Evolutionary conservation across 208 protist species (phyloP), one percentile per base, ranked within the genome.

Genomic region (Leishmania mexicana): DNA sequence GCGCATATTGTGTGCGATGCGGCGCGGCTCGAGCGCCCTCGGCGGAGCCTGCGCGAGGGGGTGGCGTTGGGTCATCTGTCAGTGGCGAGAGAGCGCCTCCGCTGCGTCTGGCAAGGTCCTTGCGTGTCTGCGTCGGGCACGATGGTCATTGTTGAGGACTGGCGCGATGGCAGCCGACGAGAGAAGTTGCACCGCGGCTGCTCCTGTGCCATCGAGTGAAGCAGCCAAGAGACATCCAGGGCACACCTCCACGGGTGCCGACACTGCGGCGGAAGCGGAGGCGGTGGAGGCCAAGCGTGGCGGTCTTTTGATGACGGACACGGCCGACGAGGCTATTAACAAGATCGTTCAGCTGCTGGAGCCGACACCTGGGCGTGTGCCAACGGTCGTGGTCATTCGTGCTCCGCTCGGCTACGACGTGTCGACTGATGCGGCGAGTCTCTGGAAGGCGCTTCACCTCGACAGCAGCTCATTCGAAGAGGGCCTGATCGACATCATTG

Each of bases 391-490:
- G n/a, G 80, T 84, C n/a, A 83, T 87, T 38, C 84, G 83, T 8
- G 76, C 67, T 31, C 79, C 82, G 28, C 76, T 91, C 3, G 83
- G 83, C 72, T 87, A 89, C 80, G 86, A 87, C 54, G 84, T 86
- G 24, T 73, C 78, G 6, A 78, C 75, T 3, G 85, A 93, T 60
- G 85, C 84, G 45, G 72, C 86, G 62, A 75, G 76, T 38, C 73
- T 93, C 35, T 86, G 82, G 83, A 73, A 47, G n/a, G 84, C 81
- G 40, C 76, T 95, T 31, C 73, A 88, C 65, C 84, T 86, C 53
- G 91, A 95, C 76, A 86, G 84, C 70, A 78, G 68, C 35, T 76
- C 75, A 49, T 75, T 67, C n/a, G 91, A 92, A 77, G 89, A 95
- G 51, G 88, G 82, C 2, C 83, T 95, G 17, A 68, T 95, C 15